These are phyloP conservation scores for Symbiotaphrina buchneri DNA, from an alignment of 495 filamentous ascomycete genomes.

Conservation along the genomic window DNA sequence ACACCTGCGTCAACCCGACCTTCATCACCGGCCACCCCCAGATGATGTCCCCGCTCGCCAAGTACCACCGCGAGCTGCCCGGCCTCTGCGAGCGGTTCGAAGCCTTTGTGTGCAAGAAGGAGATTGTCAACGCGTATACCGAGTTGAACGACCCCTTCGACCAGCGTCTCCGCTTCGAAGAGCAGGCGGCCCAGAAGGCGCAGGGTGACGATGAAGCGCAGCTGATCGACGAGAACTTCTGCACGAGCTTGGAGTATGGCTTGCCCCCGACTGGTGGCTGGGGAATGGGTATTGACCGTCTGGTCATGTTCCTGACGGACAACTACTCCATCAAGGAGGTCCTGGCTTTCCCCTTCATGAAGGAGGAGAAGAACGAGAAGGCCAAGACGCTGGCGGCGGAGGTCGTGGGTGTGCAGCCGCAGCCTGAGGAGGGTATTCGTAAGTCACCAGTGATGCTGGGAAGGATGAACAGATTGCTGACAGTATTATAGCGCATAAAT, in stretches of 20 bases:
- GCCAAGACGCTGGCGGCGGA: constrained; percentile 39
- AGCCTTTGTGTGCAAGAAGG: constrained; percentile 93
- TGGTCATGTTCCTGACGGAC: constrained; percentile 95
- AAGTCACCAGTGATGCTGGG: no score
- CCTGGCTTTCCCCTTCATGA: constrained; percentile 78
- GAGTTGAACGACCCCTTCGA: constrained; percentile 96
- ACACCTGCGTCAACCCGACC: constrained; percentile 81
- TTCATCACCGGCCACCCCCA: constrained; percentile 90
- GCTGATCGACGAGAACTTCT: constrained; percentile 86
- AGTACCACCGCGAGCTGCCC: constrained; percentile 60
- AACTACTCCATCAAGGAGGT: constrained; percentile 95
- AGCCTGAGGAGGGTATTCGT: constrained; percentile 47
- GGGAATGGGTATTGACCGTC: constrained; percentile 91
- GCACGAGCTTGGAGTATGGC: constrained; percentile 62
- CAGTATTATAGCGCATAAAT: no score
- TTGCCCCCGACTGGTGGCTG: constrained; percentile 89
- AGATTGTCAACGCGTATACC: constrained; percentile 91
- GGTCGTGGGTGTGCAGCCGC: constrained; percentile 35
- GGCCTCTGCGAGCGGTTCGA: constrained; percentile 95
- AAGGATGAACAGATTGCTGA: no score
- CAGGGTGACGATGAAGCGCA: constrained; percentile 96
- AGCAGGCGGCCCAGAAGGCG: constrained; percentile 88
- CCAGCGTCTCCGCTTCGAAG: constrained; percentile 82
- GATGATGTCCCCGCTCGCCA: constrained; percentile 95
- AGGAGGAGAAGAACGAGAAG: constrained; percentile 32